phyloP scores from a whole-genome alignment of 2,329 filamentous ascomycete species.

The Canariomyces notabilis region DNA sequence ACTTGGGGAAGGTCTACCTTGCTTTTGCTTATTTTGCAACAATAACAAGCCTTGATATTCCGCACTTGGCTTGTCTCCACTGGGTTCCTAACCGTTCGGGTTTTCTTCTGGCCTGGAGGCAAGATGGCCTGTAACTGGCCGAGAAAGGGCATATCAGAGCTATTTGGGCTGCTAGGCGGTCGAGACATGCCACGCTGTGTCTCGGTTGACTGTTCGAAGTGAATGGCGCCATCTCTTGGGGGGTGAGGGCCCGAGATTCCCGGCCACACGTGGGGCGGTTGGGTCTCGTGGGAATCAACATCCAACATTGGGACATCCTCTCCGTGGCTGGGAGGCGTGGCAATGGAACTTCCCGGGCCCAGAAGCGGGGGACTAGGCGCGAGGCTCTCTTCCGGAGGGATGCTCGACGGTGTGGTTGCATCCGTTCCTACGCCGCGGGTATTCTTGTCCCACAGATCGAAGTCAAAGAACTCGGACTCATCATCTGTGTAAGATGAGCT shows the following conservation, averaged over 20 bases:
- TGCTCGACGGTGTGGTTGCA: conserved; percentile 18
- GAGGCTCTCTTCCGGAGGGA: conserved; percentile 9
- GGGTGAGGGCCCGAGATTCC: conserved; percentile 6
- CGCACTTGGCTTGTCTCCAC: conserved; percentile 46
- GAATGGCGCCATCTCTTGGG: conserved; percentile 9
- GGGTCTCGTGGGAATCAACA: conserved; percentile 6
- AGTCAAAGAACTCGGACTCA: conserved; percentile 18
- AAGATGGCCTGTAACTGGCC: not conserved
- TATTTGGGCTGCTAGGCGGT: not conserved
- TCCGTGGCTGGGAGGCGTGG: conserved; percentile 1
- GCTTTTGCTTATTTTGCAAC: conserved; percentile 45
- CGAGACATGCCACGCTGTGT: not conserved
- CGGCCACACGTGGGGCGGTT: conserved; percentile 17
- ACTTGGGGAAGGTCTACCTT: conserved; percentile 35
- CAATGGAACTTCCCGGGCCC: conserved; percentile 4
- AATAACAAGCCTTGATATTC: conserved; percentile 44
- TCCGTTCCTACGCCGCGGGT: conserved; percentile 5
- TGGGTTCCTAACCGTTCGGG: conserved; percentile 28
- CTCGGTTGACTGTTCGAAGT: conserved; percentile 3
- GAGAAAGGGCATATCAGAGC: conserved; percentile 7
- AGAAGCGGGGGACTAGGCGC: conserved; percentile 3
- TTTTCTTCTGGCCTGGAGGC: conserved; percentile 8
- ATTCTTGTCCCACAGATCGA: conserved; percentile 3
- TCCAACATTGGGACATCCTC: conserved; percentile 19
- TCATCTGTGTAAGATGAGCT: conserved; percentile 12